phyloP scores from a whole-genome alignment of 192 early-diverging fungal genomes.

The Ramicandelaber brevisporus region DNA sequence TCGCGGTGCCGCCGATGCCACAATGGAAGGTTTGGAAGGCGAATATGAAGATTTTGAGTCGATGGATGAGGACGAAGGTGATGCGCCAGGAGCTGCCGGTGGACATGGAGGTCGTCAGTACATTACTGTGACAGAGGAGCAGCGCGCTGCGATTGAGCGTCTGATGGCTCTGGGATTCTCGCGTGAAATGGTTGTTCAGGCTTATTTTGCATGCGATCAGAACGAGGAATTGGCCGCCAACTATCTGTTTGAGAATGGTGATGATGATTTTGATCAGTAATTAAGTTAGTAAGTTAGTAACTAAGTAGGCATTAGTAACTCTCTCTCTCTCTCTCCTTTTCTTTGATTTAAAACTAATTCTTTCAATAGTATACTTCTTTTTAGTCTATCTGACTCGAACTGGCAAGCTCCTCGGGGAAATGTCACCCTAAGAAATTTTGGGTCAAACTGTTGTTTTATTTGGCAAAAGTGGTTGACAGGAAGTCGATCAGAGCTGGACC shows the following conservation, averaged over 20 bases:
- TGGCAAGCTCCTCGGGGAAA: too few species aligned
- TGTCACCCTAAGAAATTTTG: too few species aligned
- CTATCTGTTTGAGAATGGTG: constrained; percentile 66
- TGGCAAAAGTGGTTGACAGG: too few species aligned
- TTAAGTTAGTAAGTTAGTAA: too few species aligned
- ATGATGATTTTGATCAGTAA: constrained; percentile 21
- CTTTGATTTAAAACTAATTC: too few species aligned
- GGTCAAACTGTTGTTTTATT: too few species aligned
- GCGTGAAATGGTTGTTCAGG: constrained; percentile 57
- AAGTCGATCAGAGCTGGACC: too few species aligned
- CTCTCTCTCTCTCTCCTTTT: too few species aligned
- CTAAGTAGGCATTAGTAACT: too few species aligned
- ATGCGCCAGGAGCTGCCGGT: constrained; percentile 9
- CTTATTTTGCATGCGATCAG: constrained; percentile 91
- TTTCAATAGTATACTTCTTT: too few species aligned
- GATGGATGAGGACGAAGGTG: constrained; percentile 24
- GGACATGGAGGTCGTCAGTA: constrained; percentile 20
- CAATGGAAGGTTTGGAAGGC: constrained; percentile 6
- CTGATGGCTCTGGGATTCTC: constrained; percentile 71
- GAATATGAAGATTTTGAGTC: constrained; percentile 13
- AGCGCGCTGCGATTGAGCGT: constrained; percentile 64
- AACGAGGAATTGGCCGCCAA: constrained; percentile 94
- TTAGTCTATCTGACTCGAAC: too few species aligned
- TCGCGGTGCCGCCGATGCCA: constrained; percentile 6
- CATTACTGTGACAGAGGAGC: constrained; percentile 66